Conservation (phyloP, 441 rosid genomes). For the Croton laevigatus region DNA sequence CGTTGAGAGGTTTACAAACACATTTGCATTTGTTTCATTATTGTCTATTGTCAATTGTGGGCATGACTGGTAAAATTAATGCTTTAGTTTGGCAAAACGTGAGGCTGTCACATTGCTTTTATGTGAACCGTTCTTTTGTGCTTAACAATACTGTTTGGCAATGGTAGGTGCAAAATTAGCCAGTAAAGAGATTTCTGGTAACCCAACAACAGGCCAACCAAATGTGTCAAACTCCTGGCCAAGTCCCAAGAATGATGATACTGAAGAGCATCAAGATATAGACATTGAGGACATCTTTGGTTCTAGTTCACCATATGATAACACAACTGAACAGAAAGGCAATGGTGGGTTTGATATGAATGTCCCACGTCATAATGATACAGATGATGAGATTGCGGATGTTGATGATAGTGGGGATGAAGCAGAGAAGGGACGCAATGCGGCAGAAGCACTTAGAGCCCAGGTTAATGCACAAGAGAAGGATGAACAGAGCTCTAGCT, state of each 20-base stretch:
- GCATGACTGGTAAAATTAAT: background rate
- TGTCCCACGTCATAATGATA: conserved; percentile 36
- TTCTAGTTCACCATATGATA: conserved; percentile 44
- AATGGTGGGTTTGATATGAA: conserved; percentile 29
- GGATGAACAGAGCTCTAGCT: conserved; percentile 41
- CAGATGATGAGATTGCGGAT: conserved; percentile 79
- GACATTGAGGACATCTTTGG: conserved; percentile 64
- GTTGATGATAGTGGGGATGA: conserved; percentile 68
- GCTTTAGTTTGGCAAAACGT: background rate
- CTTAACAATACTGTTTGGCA: background rate
- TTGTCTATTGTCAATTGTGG: background rate
- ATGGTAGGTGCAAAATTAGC: conserved; percentile 33
- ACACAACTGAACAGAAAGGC: conserved; percentile 30
- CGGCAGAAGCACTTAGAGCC: conserved; percentile 87
- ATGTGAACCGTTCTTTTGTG: background rate
- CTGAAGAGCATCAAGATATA: conserved; percentile 62
- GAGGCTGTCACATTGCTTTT: background rate
- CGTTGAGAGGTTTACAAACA: background rate
- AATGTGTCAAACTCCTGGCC: conserved; percentile 33
- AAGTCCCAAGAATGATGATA: conserved; percentile 45
- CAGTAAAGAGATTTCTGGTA: conserved; percentile 29
- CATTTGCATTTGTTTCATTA: background rate
- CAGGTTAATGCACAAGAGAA: conserved; percentile 61
- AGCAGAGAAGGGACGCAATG: conserved; percentile 65
- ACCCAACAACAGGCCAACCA: conserved; percentile 28